A percentile compares a stretch with the other conserved stretches of the same genome.
Evolutionary conservation across 257 asterid genomes (phyloP).

Genomic region (Orobanche coerulescens): DNA sequence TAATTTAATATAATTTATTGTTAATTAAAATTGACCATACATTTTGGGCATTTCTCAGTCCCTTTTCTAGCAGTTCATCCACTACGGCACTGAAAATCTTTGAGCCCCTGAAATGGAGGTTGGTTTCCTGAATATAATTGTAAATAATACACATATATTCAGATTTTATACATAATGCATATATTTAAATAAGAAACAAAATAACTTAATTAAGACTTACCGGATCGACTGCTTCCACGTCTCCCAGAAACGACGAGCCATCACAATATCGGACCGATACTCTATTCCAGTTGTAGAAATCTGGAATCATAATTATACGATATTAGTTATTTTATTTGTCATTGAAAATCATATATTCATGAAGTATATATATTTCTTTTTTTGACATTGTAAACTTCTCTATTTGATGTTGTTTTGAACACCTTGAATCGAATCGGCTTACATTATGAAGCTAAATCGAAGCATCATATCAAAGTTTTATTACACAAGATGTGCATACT

Average conservation of each 20-base stretch:
- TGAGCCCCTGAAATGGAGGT: constrained; percentile 31
- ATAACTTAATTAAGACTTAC: constrained; percentile 7
- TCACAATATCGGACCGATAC: constrained; percentile 30
- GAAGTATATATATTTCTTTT: no score
- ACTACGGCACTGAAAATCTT: constrained; percentile 28
- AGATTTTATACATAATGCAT: neutral
- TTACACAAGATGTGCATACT: no score
- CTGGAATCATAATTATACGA: constrained; percentile 13
- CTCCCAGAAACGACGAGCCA: constrained; percentile 30
- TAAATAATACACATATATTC: neutral
- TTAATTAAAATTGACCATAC: constrained; percentile 4
- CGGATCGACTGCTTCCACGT: constrained; percentile 20
- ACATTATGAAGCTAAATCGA: no score
- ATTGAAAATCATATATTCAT: no score
- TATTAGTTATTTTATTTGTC: no score
- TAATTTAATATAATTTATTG: neutral
- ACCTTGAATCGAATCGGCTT: no score
- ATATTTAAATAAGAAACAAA: neutral
- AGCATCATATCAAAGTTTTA: no score
- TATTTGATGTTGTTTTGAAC: no score
- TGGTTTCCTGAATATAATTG: constrained; percentile 11
- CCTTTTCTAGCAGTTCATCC: constrained; percentile 24
- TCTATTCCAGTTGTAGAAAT: constrained; percentile 34
- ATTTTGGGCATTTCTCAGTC: constrained; percentile 27
- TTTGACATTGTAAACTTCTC: no score